These are phyloP conservation scores for Ramularia endophylla DNA, from an alignment of 2,329 filamentous ascomycete species.

Conservation along the genomic window DNA sequence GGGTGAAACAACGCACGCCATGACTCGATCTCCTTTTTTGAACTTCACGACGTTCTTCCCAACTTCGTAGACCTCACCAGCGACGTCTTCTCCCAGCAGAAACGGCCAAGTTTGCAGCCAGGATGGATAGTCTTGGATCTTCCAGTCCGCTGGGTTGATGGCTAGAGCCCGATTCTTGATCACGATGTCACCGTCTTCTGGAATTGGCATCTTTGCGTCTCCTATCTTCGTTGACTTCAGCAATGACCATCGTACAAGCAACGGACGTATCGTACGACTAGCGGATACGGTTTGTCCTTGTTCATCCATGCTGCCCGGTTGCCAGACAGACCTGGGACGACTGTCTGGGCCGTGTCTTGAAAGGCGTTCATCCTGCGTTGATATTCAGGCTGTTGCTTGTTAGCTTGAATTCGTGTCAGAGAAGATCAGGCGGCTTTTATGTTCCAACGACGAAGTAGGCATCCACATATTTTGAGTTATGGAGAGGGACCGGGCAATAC, in stretches of 20 bases:
- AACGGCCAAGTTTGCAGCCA: conserved; percentile 31
- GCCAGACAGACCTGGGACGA: no score
- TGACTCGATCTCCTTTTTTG: conserved; percentile 33
- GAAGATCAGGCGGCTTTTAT: no score
- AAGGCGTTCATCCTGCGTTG: no score
- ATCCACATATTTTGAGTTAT: no score
- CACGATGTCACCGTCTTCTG: conserved; percentile 29
- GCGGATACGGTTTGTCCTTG: no score
- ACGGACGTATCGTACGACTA: no score
- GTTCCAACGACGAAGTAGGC: no score
- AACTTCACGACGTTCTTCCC: conserved; percentile 29
- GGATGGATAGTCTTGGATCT: conserved; percentile 29
- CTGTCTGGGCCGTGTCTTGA: no score
- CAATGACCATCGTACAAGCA: background rate
- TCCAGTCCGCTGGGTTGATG: conserved; percentile 36
- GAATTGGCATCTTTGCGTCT: conserved; percentile 28
- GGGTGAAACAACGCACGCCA: conserved; percentile 20
- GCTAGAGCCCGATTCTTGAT: conserved; percentile 33
- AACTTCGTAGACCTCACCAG: conserved; percentile 34
- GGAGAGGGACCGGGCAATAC: no score
- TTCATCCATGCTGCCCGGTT: no score
- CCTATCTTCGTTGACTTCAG: conserved; percentile 17
- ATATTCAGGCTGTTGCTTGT: no score
- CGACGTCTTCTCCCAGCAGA: conserved; percentile 34
- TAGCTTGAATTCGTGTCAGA: no score